Evolutionary conservation across 2,329 filamentous ascomycete species (phyloP), one percentile per base, ranked within the genome.

Genomic region (Knufia fluminis): DNA sequence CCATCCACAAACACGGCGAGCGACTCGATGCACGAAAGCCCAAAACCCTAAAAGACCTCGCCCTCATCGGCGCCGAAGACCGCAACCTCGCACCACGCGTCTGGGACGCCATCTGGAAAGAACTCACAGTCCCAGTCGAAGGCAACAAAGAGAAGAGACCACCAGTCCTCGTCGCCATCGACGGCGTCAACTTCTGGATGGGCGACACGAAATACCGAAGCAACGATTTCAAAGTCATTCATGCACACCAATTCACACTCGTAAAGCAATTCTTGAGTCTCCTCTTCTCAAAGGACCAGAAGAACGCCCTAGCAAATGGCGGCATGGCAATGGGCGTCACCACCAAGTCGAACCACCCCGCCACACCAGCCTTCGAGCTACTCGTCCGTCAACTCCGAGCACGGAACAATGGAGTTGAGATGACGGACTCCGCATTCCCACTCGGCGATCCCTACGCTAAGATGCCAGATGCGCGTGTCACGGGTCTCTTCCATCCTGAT

Each of bases 161-260:
- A 16, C 79, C 78, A 1, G 73, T 96, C 51, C 72, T 97, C 44
- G 75, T 96, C 58, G 71, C 82, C 38, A 70, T 94, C 45, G 92
- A 98, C 63, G 83, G 83, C 46, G 73, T 97, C 31, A 75, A 80
- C 48, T 86, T 92, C 70, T 79, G 89, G 67, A 94, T 94, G 86
- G 77, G 76, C 57, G 63, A 80, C 32, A 87, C 83, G 54, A 79
- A 78, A 39, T 98, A 97, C 72, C 79, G 83, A 56, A 78, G 78
- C 54, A 72, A 83, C 1, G 73, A 84, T 20, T 85, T 79, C 60
- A 77, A 86, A 54, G 74, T 74, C 12, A 84, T 98, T 55, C 92
- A 98, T 71, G 77, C 89, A 23, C 87, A 94, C 68, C 85, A 97
- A 61, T 76, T 98, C 24, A 74, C 78, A 20, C 73, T 96, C 19